Base-by-base conservation (phyloP, 1,284 basidiomycete species). In the Flammula alnicola region DNA sequence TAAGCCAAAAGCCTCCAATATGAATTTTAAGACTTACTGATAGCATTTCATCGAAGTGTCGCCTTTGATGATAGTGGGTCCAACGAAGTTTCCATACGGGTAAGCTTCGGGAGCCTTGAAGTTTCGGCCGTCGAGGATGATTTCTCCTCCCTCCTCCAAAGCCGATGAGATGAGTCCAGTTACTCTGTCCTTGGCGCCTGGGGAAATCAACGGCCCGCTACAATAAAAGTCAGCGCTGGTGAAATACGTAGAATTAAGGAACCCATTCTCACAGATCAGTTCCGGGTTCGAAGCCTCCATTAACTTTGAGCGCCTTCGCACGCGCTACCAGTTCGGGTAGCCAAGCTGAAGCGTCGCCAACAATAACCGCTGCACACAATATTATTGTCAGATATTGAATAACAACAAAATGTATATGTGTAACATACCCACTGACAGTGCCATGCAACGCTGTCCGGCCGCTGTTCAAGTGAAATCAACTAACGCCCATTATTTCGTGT, bases 381-480 rank as follows among this genome's bases (percentile, higher is more conserved):
- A n/a, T n/a, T n/a, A 43, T 41, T 26, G 20, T 20, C 23, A 42
- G 41, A 36, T n/a, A n/a, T n/a, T 14, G 36, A 14, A 44, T 9
- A 20, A 20, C 12, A 20, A 11, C 14, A 32, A 9, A 5, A 14
- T 10, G 11, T 16, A 37, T 23, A 1, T 22, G 7, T 14, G 12
- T 29, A 8, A 38, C 69, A 39, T 57, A 87, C 90, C 88, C 39
- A 95, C 93, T 10, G 93, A 95, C 35, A 95, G 76, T 6, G 93
- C 93, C 93, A 96, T 96, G 74, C 95, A 98, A 47, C 96, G 83
- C 69, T 99, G 96, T 17, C 96, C 96, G 30, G 96, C 96, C 57
- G 96, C 96, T 81, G 71, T 71, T 36, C 25, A 27, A 46, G 73
- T 60, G 5, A 26, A 31, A 29, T 25, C 36, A 32, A 67, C 74